Conservation (phyloP, 2,329 filamentous ascomycete genomes). For the Calonectria hongkongensis region DNA sequence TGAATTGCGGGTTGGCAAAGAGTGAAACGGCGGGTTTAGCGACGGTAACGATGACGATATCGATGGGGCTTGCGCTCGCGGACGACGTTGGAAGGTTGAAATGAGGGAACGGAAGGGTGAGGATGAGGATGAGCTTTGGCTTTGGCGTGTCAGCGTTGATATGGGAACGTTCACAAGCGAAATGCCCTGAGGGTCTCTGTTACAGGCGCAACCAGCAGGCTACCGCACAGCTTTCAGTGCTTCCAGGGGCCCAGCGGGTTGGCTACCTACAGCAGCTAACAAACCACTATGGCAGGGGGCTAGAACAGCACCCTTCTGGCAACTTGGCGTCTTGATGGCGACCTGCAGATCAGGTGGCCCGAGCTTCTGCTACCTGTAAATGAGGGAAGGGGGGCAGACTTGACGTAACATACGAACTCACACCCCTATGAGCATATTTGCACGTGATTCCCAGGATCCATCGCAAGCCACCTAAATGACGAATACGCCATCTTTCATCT, state of each 20-base stretch:
- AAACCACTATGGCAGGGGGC: neutral
- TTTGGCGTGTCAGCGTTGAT: slow-evolving; percentile 52
- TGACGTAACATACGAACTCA: neutral
- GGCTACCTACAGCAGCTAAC: slow-evolving; percentile 2
- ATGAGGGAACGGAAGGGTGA: slow-evolving; percentile 38
- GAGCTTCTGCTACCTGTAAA: slow-evolving; percentile 42
- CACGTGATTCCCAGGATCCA: slow-evolving; percentile 34
- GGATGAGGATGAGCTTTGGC: slow-evolving; percentile 46
- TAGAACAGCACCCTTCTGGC: slow-evolving; percentile 21
- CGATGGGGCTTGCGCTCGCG: slow-evolving; percentile 34
- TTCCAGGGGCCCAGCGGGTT: slow-evolving; percentile 46
- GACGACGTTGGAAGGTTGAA: slow-evolving; percentile 39
- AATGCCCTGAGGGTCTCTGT: slow-evolving; percentile 46
- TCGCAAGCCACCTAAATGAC: slow-evolving; percentile 48
- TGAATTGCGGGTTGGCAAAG: slow-evolving; percentile 30
- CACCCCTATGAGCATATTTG: neutral
- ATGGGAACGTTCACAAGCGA: slow-evolving; percentile 58
- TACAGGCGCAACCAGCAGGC: slow-evolving; percentile 27
- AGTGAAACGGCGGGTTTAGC: slow-evolving; percentile 20
- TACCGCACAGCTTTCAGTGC: slow-evolving; percentile 39
- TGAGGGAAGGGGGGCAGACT: neutral
- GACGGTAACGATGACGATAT: slow-evolving; percentile 34
- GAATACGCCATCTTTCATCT: slow-evolving; percentile 28
- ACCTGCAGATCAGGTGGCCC: slow-evolving; percentile 53
- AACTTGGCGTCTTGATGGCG: slow-evolving; percentile 18